These are phyloP conservation scores for Alternaria sp. DNA, from an alignment of 2,329 filamentous ascomycete species.

Conservation along the genomic window DNA sequence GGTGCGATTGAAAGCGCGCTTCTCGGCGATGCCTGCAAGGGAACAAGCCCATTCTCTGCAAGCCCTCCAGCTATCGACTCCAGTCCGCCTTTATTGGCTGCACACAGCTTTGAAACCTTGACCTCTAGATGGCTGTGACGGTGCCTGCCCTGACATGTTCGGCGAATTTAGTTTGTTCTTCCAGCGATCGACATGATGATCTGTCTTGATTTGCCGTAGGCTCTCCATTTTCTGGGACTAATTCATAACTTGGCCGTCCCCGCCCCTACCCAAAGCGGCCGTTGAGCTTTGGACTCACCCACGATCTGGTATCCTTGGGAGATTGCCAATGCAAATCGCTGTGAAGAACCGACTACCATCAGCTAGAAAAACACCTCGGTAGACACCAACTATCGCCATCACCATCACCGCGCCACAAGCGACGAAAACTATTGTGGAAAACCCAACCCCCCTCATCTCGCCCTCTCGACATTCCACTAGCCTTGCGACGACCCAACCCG, in stretches of 20 bases:
- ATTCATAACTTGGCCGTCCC: slow-evolving; percentile 22
- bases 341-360: background rate
- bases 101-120: slow-evolving; percentile 13
- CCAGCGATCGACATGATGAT: slow-evolving; percentile 17
- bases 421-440: background rate
- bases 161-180: slow-evolving; percentile 20
- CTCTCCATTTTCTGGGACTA: background rate
- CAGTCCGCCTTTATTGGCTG: slow-evolving; percentile 22
- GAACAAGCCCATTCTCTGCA: slow-evolving; percentile 20
- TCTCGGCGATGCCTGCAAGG: slow-evolving; percentile 21
- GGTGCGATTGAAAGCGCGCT: slow-evolving; percentile 15
- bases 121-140: slow-evolving; percentile 21
- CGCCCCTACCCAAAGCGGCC: slow-evolving; percentile 31
- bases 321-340: slow-evolving; percentile 11
- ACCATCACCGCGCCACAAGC: background rate
- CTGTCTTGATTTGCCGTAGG: slow-evolving; percentile 19
- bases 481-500: background rate
- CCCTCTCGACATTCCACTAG: background rate
- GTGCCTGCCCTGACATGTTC: slow-evolving; percentile 27
- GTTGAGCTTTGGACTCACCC: background rate
- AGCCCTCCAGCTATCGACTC: slow-evolving; percentile 9
- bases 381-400: background rate
- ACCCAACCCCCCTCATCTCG: background rate
- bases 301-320: slow-evolving; percentile 10
- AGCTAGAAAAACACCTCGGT: too few species aligned